Evolutionary conservation across 2,329 filamentous ascomycete genomes (phyloP), one percentile per base, ranked within the genome.

Genomic region (Stylonectria norvegica): DNA sequence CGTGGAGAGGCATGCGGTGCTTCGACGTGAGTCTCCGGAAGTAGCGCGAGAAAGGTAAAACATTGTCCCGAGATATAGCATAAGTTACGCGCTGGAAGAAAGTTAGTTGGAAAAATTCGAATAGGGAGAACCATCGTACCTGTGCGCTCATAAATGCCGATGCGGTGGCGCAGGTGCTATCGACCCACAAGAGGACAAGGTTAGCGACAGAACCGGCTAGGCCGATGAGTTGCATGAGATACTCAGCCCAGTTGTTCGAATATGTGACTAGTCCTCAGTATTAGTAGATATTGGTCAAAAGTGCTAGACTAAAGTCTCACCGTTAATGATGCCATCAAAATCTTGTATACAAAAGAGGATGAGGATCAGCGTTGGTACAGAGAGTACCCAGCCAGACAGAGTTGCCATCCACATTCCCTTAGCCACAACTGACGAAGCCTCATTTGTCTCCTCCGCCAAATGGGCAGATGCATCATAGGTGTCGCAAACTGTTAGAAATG

Each of bases 221-320:
- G 38, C 38, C 38, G 12, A 40, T 32, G 12, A 40, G 30, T 11
- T 40, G 31, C 5, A 40, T 17, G 18, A 40, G 32, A 16, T 34
- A 40, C 32, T 40, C 31, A n/a, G 38, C 38, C 38, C 38, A 40
- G 38, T 40, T 40, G 23, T 40, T 40, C n/a, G 38, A 31, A 11
- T 40, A 40, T 12, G 22, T 35, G 12, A 32, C 38, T 3, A 32
- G 16, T 25, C 22, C 22, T 25, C 7, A 7, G 7, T 25, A 25
- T 25, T 25, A 25, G 22, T 12, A 25, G 22, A 25, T 12, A 25
- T 12, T 12, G 22, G 22, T 7, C 7, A 25, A 25, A 12, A 25
- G 22, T 25, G 22, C n/a, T n/a, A 12, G 22, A 25, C 22, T 7
- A 12, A 12, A 25, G 22, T 7, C 22, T 7, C 12, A 25, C 22